Evolutionary conservation across 163 green algal genomes (phyloP), one percentile per base, ranked within the genome.

Genomic region (Prototheca cutis): DNA sequence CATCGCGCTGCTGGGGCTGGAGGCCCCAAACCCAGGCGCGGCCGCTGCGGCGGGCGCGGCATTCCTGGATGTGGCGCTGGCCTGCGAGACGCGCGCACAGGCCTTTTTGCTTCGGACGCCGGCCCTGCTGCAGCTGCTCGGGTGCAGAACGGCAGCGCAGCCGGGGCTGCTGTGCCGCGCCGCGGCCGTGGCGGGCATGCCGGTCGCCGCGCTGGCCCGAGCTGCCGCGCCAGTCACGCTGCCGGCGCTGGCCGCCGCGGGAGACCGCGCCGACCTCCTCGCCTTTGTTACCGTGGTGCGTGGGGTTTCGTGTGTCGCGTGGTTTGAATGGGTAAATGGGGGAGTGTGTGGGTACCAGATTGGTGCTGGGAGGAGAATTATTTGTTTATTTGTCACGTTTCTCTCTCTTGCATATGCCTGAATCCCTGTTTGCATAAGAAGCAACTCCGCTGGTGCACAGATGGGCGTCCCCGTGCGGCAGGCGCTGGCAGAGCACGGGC

Each of bases 91-190:
- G 25, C 6, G 21, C 21, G 10, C 5, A 8, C 8, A 6, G 25
- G 49, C 49, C 6, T n/a, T 68, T 6, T 1, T 80, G 2, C 54
- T 71, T 3, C 58, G 29, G 17, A 48, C 32, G 8, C 55, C 57
- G 4, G 47, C 53, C 7, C 66, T 88, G 39, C 52, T 84, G 28
- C 71, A 70, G 19, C 73, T 71, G 55, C 61, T 89, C 30, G 81
- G 67, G 15, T 54, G 57, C 3, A 47, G 71, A 7, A 52, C 81
- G 15, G 48, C 55, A 1, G 25, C 42, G 28, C 60, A 74, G 0
- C 72, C 76, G 1, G 51, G 53, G 15, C 65, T 88, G 57, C 57
- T 87, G 10, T 57, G 29, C 23, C 63, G 75, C 55, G 48, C 84
- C 48, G 67, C 67, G 4, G 59, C 75, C 6, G 47, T 84, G 24